phyloP scores from a whole-genome alignment of 768 basidiomycete species.

The Hericium rajendrae region DNA sequence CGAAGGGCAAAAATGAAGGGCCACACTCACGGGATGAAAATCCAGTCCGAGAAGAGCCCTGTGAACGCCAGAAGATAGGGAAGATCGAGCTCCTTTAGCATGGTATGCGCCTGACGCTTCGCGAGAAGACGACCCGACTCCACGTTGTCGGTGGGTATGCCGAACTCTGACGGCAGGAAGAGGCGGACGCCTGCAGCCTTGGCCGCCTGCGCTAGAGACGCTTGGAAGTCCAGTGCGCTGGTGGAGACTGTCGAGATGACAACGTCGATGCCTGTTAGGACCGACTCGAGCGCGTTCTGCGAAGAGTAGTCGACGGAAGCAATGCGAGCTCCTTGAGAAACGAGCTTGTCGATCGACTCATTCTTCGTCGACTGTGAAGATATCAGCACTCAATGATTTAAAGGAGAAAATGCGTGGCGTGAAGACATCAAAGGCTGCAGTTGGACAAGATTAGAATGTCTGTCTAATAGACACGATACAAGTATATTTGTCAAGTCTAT shows the following conservation, averaged over 20 bases:
- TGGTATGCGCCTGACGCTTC: neutral
- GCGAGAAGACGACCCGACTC: neutral
- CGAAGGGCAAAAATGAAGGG: too few relatives aligned
- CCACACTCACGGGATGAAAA: neutral
- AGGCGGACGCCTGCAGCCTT: slow-evolving; percentile 1
- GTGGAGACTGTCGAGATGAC: neutral
- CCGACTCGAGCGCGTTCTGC: neutral
- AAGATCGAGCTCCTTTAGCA: neutral
- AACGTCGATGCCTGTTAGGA: neutral
- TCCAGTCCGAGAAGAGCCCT: neutral
- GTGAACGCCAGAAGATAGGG: neutral
- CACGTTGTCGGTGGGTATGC: neutral
- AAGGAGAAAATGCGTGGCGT: neutral
- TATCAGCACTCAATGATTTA: neutral
- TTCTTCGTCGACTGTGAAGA: neutral
- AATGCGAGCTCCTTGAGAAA: neutral
- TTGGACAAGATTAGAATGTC: too few relatives aligned
- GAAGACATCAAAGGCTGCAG: too few relatives aligned
- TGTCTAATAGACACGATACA: too few relatives aligned
- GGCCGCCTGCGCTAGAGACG: neutral
- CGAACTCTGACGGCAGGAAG: slow-evolving; percentile 2
- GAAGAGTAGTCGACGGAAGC: neutral
- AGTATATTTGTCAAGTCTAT: too few relatives aligned
- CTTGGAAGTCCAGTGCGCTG: neutral
- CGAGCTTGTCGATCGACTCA: neutral